A percentile compares a stretch with the other conserved stretches of the same genome.
These are phyloP conservation scores for Cordyceps cateniannulata DNA, from an alignment of 2,329 filamentous ascomycete genomes.

Conservation along the genomic window DNA sequence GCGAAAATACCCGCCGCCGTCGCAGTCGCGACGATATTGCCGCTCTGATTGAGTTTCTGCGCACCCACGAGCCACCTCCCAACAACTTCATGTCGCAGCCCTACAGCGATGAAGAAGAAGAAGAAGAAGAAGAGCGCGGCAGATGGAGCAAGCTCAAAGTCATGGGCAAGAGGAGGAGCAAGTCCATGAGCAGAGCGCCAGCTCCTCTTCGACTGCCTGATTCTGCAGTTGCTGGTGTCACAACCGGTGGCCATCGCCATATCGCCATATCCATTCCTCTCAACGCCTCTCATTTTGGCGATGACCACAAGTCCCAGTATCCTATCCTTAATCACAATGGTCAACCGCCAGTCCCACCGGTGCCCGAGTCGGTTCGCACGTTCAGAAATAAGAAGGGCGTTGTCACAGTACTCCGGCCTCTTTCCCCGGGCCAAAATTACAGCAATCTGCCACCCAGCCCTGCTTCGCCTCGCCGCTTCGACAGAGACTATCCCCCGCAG, in stretches of 20 bases:
- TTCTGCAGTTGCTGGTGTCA: slow-evolving; percentile 48
- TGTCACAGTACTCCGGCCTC: slow-evolving; percentile 29
- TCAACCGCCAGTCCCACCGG: slow-evolving; percentile 12
- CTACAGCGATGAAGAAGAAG: slow-evolving; percentile 21
- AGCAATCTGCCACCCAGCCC: slow-evolving; percentile 11
- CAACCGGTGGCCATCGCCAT: slow-evolving; percentile 46
- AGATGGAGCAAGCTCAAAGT: slow-evolving; percentile 36
- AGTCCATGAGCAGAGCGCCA: slow-evolving; percentile 24
- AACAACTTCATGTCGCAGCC: slow-evolving; percentile 44
- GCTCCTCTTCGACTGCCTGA: slow-evolving; percentile 42
- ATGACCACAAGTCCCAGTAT: slow-evolving; percentile 27
- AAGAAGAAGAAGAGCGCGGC: slow-evolving; percentile 27
- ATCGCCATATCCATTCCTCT: slow-evolving; percentile 56
- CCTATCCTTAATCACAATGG: slow-evolving; percentile 19
- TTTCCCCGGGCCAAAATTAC: slow-evolving; percentile 21
- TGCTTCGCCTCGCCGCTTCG: slow-evolving; percentile 4
- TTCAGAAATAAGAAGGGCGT: slow-evolving; percentile 29
- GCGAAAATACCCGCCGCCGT: background rate
- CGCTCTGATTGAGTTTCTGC: slow-evolving; percentile 43
- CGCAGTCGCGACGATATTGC: slow-evolving; percentile 23
- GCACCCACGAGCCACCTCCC: slow-evolving; percentile 40
- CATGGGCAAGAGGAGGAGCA: slow-evolving; percentile 31
- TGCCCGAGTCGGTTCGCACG: slow-evolving; percentile 22
- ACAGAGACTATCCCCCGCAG: slow-evolving; percentile 7
- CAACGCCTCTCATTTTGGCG: slow-evolving; percentile 39